Evolutionary conservation across 805 yeast genomes (phyloP).

Genomic region (Hemisphaericaspora nanyangensis): DNA sequence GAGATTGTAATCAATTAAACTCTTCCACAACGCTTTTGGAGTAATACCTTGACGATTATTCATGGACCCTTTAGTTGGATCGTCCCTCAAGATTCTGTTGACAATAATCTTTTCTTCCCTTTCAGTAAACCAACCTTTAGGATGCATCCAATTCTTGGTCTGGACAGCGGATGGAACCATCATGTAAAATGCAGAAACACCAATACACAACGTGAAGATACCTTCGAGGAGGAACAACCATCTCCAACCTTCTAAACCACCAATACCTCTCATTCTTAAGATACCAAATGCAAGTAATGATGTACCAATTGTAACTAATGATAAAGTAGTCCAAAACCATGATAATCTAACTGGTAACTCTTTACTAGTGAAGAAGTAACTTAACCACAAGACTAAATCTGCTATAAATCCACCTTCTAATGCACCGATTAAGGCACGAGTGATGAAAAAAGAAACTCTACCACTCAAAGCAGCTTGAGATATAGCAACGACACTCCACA

Average conservation of each 20-base stretch:
- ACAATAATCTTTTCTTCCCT: slow-evolving; percentile 56
- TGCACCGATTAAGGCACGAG: slow-evolving; percentile 51
- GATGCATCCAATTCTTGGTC: slow-evolving; percentile 45
- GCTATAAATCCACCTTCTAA: slow-evolving; percentile 73
- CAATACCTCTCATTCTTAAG: slow-evolving; percentile 44
- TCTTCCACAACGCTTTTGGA: slow-evolving; percentile 31
- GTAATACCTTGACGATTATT: slow-evolving; percentile 56
- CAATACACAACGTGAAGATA: slow-evolving; percentile 48
- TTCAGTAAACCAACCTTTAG: slow-evolving; percentile 46
- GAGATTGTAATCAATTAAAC: slow-evolving; percentile 47
- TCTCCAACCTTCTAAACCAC: slow-evolving; percentile 53
- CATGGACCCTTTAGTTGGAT: slow-evolving; percentile 61
- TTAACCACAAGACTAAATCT: slow-evolving; percentile 58
- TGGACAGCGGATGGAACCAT: slow-evolving; percentile 55
- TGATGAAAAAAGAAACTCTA: slow-evolving; percentile 41
- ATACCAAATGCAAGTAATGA: slow-evolving; percentile 49
- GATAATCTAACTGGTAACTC: slow-evolving; percentile 60
- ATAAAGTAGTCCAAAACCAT: slow-evolving; percentile 32
- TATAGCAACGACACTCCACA: slow-evolving; percentile 57
- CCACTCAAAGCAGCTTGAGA: slow-evolving; percentile 34
- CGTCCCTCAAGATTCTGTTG: slow-evolving; percentile 57
- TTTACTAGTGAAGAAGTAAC: slow-evolving; percentile 58
- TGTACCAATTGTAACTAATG: slow-evolving; percentile 18
- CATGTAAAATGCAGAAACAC: slow-evolving; percentile 35
- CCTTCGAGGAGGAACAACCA: slow-evolving; percentile 66